phyloP scores from a whole-genome alignment of 2,329 filamentous ascomycete species.

The Aspergillus sp. region DNA sequence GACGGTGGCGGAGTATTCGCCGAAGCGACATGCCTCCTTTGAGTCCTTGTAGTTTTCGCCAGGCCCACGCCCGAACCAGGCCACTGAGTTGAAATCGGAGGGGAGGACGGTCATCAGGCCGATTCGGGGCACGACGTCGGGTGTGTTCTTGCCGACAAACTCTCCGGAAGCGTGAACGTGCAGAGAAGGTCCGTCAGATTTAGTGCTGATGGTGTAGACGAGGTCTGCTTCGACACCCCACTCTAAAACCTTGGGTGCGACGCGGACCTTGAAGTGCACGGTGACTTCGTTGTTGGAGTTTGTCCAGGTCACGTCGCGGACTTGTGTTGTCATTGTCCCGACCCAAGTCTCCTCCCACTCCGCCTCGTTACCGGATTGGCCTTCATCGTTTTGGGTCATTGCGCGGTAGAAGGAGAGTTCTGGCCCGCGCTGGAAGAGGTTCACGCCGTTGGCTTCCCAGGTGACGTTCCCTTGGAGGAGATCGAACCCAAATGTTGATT shows the following conservation, averaged over 20 bases:
- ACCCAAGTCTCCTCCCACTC: slow-evolving; percentile 56
- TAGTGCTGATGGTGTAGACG: slow-evolving; percentile 51
- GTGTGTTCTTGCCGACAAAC: slow-evolving; percentile 38
- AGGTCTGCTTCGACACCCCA: slow-evolving; percentile 57
- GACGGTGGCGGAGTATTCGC: slow-evolving; percentile 47
- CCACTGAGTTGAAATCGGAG: slow-evolving; percentile 47
- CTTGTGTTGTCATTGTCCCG: slow-evolving; percentile 39
- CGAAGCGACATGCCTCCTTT: slow-evolving; percentile 58
- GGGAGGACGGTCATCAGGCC: slow-evolving; percentile 59
- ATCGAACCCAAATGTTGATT: not conserved
- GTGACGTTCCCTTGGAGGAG: slow-evolving; percentile 5
- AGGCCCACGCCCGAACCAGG: slow-evolving; percentile 65
- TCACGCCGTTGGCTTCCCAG: not conserved
- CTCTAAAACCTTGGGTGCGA: slow-evolving; percentile 60
- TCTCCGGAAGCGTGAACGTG: slow-evolving; percentile 48
- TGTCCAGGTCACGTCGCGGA: slow-evolving; percentile 27
- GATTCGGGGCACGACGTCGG: slow-evolving; percentile 54
- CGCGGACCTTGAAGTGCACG: slow-evolving; percentile 48
- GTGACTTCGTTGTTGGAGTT: slow-evolving; percentile 27
- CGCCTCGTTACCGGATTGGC: slow-evolving; percentile 46
- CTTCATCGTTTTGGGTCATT: slow-evolving; percentile 64
- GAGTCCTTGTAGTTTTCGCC: slow-evolving; percentile 68
- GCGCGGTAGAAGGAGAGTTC: slow-evolving; percentile 59
- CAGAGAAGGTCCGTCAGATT: slow-evolving; percentile 19
- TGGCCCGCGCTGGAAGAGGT: slow-evolving; percentile 20